Conservation (phyloP, 306 rosid species). For the Medicago arabica region DNA sequence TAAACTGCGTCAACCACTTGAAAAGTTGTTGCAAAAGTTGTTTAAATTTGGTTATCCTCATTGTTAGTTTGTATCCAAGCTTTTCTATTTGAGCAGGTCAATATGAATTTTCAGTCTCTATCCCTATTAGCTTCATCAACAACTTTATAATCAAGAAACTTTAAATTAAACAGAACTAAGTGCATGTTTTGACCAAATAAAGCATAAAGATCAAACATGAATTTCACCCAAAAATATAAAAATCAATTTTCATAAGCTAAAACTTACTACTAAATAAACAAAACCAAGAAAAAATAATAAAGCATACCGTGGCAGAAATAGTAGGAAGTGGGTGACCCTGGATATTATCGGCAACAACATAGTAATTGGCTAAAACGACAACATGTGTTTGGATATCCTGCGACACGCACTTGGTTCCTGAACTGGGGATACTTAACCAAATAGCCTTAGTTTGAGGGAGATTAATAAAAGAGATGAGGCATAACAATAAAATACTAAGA, state of each 20-base stretch:
- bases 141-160: background rate
- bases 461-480: conserved; percentile 19
- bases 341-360: conserved; percentile 51
- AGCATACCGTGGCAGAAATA: conserved; percentile 52
- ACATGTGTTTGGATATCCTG: conserved; percentile 61
- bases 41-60: too few relatives aligned
- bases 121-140: background rate
- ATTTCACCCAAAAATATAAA: background rate
- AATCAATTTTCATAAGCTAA: background rate
- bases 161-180: background rate
- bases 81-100: too few relatives aligned
- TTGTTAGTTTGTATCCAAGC: too few relatives aligned
- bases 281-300: too few relatives aligned
- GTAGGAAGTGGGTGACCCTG: conserved; percentile 41
- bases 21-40: too few relatives aligned
- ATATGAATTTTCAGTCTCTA: too few relatives aligned
- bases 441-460: conserved; percentile 43
- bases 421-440: conserved; percentile 52
- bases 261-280: background rate
- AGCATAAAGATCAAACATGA: background rate
- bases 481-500: conserved; percentile 40
- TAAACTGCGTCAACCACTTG: too few relatives aligned
- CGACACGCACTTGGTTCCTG: conserved; percentile 65
- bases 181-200: background rate
- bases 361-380: conserved; percentile 67